Conservation (phyloP, 2,329 filamentous ascomycete genomes). For the Pestalotiopsis sp. region DNA sequence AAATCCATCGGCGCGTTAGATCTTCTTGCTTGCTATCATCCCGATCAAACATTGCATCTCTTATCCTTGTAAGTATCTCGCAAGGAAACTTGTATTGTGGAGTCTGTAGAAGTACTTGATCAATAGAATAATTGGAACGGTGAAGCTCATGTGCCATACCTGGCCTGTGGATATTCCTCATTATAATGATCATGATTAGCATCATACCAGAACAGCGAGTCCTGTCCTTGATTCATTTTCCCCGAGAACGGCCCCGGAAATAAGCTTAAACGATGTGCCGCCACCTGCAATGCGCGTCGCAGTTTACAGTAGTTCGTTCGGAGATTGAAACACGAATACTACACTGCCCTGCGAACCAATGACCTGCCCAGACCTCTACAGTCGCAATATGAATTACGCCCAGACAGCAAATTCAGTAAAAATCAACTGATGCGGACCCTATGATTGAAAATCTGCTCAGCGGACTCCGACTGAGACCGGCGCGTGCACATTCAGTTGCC, state of each 20-base stretch:
- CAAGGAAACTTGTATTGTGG: too few relatives aligned
- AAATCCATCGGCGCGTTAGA: too few relatives aligned
- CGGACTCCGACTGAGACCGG: conserved; percentile 14
- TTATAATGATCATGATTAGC: too few relatives aligned
- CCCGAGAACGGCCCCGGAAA: background rate
- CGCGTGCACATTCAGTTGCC: conserved; percentile 1
- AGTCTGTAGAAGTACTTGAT: too few relatives aligned
- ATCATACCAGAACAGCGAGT: background rate
- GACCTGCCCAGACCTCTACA: background rate
- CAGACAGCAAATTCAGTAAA: background rate
- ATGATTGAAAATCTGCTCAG: background rate
- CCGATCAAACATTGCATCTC: too few relatives aligned
- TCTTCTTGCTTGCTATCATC: too few relatives aligned
- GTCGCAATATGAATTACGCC: background rate
- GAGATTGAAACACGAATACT: background rate
- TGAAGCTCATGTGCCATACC: too few relatives aligned
- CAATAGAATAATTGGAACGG: too few relatives aligned
- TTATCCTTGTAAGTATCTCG: too few relatives aligned
- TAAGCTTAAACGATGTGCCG: background rate
- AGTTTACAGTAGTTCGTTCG: background rate
- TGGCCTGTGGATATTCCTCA: too few relatives aligned
- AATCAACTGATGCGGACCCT: background rate
- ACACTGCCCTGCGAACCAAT: background rate
- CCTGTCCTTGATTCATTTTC: background rate
- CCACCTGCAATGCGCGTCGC: background rate